These are phyloP conservation scores for Candida easanensis DNA, from an alignment of 805 yeast genomes.

Conservation along the genomic window DNA sequence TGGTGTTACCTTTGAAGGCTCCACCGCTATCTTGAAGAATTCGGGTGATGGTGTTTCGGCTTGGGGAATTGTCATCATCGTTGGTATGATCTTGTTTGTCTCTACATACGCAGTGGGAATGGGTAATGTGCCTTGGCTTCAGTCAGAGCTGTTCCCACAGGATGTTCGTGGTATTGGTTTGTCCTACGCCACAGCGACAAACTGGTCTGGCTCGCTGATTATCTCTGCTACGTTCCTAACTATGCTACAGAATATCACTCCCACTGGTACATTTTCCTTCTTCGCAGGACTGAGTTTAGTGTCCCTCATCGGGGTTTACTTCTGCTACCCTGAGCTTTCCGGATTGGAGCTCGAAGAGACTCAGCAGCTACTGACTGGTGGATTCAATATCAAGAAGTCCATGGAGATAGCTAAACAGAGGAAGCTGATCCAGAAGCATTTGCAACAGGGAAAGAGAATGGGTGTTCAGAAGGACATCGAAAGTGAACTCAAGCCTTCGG, in stretches of 20 bases:
- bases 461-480: background rate
- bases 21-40: slow-evolving; percentile 37
- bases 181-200: slow-evolving; percentile 84
- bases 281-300: slow-evolving; percentile 78
- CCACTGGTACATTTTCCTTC: slow-evolving; percentile 89
- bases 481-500: background rate
- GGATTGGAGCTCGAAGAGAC: slow-evolving; percentile 90
- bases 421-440: slow-evolving; percentile 13
- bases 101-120: slow-evolving; percentile 91
- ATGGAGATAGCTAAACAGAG: slow-evolving; percentile 48
- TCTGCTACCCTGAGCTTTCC: slow-evolving; percentile 89
- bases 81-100: slow-evolving; percentile 81
- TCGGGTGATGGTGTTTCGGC: slow-evolving; percentile 43
- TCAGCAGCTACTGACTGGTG: slow-evolving; percentile 72
- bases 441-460: background rate
- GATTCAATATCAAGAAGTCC: slow-evolving; percentile 76
- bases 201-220: slow-evolving; percentile 91
- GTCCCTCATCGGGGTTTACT: slow-evolving; percentile 68
- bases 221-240: slow-evolving; percentile 90
- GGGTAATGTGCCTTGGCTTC: slow-evolving; percentile 98
- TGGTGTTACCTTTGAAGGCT: slow-evolving; percentile 52
- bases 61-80: slow-evolving; percentile 87
- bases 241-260: slow-evolving; percentile 88
- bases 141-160: slow-evolving; percentile 90
- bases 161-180: slow-evolving; percentile 89